These are phyloP conservation scores for Saprolegnia parasitica DNA, from an alignment of 352 stramenopile genomes.

Conservation along the genomic window DNA sequence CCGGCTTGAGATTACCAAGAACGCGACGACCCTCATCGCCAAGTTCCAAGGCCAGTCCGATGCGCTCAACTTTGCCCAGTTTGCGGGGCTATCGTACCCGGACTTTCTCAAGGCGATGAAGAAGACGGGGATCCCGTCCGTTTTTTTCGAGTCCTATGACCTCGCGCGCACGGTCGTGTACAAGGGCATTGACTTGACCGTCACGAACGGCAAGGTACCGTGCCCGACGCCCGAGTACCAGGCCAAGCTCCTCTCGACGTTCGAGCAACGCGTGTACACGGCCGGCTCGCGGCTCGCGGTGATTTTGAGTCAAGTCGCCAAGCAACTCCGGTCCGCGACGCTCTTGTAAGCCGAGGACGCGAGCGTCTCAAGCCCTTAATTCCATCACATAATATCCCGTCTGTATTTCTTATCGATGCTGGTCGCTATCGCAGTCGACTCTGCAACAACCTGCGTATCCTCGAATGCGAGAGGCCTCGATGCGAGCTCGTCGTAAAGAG, in stretches of 20 bases:
- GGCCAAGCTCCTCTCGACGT: constrained; percentile 33
- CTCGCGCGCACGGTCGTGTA: constrained; percentile 43
- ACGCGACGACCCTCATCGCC: constrained; percentile 46
- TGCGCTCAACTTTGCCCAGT: constrained; percentile 41
- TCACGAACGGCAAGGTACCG: constrained; percentile 31
- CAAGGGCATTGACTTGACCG: constrained; percentile 36
- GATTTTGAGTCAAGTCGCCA: constrained; percentile 29
- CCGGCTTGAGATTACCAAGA: constrained; percentile 25
- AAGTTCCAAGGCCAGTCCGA: constrained; percentile 29
- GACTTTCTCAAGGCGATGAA: constrained; percentile 35
- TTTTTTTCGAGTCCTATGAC: constrained; percentile 45
- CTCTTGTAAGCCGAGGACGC: constrained; percentile 1
- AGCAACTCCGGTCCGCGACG: neutral
- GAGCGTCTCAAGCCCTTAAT: too few species aligned
- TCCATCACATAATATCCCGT: too few species aligned
- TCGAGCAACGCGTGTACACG: constrained; percentile 46
- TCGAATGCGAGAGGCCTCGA: too few species aligned
- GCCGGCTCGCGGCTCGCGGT: constrained; percentile 51
- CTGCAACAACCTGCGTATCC: too few species aligned
- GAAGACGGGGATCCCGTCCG: constrained; percentile 33
- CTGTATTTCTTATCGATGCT: too few species aligned
- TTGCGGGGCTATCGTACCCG: constrained; percentile 36
- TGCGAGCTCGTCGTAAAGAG: too few species aligned
- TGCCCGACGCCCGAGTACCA: constrained; percentile 44
- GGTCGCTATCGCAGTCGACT: too few species aligned